A percentile compares a stretch with the other conserved stretches of the same genome.
These are phyloP conservation scores for Aureobasidium vineae DNA, from an alignment of 2,329 filamentous ascomycete genomes.

Conservation along the genomic window DNA sequence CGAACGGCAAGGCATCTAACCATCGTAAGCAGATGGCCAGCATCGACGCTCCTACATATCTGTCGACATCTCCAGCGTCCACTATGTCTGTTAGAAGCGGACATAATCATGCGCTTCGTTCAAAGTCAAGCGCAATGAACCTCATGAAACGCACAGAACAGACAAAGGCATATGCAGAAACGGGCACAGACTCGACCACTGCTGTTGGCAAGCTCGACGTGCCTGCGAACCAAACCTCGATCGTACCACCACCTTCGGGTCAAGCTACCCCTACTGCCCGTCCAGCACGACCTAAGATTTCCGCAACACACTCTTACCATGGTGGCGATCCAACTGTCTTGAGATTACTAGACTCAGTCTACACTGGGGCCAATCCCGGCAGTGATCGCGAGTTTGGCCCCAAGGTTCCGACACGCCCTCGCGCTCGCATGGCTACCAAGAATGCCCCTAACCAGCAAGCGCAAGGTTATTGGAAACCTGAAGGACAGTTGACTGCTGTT, in stretches of 20 bases:
- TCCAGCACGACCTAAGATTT: slow-evolving; percentile 39
- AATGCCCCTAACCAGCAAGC: slow-evolving; percentile 42
- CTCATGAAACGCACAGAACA: slow-evolving; percentile 59
- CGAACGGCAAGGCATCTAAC: neutral
- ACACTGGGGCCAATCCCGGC: slow-evolving; percentile 62
- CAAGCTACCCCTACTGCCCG: slow-evolving; percentile 31
- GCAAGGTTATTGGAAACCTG: slow-evolving; percentile 74
- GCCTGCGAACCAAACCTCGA: slow-evolving; percentile 6
- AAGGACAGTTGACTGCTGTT: slow-evolving; percentile 78
- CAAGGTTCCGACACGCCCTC: slow-evolving; percentile 38
- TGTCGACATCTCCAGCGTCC: slow-evolving; percentile 40
- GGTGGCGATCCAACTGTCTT: slow-evolving; percentile 68
- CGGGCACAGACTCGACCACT: slow-evolving; percentile 61
- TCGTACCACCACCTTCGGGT: slow-evolving; percentile 31
- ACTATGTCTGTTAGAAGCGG: slow-evolving; percentile 36
- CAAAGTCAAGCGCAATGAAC: slow-evolving; percentile 58
- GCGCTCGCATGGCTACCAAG: slow-evolving; percentile 63
- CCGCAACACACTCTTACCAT: slow-evolving; percentile 75
- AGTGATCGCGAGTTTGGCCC: slow-evolving; percentile 71
- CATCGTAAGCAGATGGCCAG: slow-evolving; percentile 24
- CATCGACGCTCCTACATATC: slow-evolving; percentile 32
- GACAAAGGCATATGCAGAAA: slow-evolving; percentile 63
- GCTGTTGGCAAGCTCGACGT: slow-evolving; percentile 63
- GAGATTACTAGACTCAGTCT: slow-evolving; percentile 77
- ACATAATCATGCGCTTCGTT: slow-evolving; percentile 42